Conservation (phyloP, 2,329 filamentous ascomycete species). For the Microdochium trichocladiopsis region DNA sequence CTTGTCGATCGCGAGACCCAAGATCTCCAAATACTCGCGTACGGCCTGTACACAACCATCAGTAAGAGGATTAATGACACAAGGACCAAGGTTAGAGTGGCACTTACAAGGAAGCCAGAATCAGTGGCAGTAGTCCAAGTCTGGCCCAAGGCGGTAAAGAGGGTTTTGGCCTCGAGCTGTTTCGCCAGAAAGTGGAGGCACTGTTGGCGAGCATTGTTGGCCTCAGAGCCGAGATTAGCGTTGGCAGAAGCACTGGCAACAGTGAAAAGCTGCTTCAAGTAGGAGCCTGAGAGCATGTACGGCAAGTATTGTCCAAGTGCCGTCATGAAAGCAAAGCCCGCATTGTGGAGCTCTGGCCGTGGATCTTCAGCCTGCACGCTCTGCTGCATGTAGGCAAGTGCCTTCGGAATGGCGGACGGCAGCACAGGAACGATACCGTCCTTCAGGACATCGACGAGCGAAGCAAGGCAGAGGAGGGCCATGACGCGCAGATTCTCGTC, state of each 20-base stretch:
- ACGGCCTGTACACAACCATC: constrained; percentile 41
- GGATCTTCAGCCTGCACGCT: constrained; percentile 48
- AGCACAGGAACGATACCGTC: constrained; percentile 81
- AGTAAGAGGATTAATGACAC: constrained; percentile 17
- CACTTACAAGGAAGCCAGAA: constrained; percentile 54
- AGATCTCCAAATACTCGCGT: constrained; percentile 60
- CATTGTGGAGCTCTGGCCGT: constrained; percentile 67
- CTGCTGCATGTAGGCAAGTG: constrained; percentile 62
- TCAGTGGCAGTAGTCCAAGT: constrained; percentile 63
- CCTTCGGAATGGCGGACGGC: constrained; percentile 65
- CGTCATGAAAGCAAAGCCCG: constrained; percentile 72
- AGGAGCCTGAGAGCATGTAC: constrained; percentile 76
- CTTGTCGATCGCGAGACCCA: constrained; percentile 66
- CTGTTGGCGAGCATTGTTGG: constrained; percentile 56
- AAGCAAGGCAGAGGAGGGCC: constrained; percentile 83
- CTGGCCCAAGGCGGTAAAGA: constrained; percentile 64
- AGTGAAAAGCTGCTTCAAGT: constrained; percentile 65
- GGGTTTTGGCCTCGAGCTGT: constrained; percentile 68
- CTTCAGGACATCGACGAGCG: constrained; percentile 79
- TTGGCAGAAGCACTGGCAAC: constrained; percentile 68
- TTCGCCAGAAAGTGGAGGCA: constrained; percentile 71
- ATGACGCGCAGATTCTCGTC: constrained; percentile 71
- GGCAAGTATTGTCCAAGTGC: constrained; percentile 77
- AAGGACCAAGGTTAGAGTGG: background rate
- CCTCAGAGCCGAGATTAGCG: constrained; percentile 51